Evolutionary conservation across 257 asterid species (phyloP), one percentile per base, ranked within the genome.

Genomic region (Solanum appendiculatum): DNA sequence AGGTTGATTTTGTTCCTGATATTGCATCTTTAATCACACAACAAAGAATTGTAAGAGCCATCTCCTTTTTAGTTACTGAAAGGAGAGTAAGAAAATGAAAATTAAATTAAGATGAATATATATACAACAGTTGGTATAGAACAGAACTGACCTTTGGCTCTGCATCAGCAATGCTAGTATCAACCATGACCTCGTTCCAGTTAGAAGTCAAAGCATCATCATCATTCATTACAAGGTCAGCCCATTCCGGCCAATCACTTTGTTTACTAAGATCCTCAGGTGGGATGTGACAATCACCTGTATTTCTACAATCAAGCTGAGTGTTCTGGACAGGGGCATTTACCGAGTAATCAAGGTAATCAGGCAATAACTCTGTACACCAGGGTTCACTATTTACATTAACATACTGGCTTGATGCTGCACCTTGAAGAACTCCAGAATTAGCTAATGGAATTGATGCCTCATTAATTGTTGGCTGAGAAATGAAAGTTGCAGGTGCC

Each of bases 171-270:
- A 88, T 87, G 87, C 84, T 88, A 64, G 95, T 85, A 81, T 91
- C 97, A 44, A 87, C 94, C 88, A 93, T 93, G 88, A 95, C 87
- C 86, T 92, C 98, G 85, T 86, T 90, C 98, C 97, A 95, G 86
- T 89, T 93, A 86, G 95, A 87, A 88, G 90, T 56, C 89, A 93
- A 88, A 83, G 90, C 88, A 89, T 91, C 97, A 87, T 89, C 88
- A 74, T 91, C 96, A 33, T 87, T 89, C 60, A 92, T 91, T 37
- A 95, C 92, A 88, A 92, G 93, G 89, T 93, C 93, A 25, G 96
- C 95, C 98, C 96, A 95, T 46, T 93, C 94, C 54, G 93, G 94
- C 97, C 96, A 93, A 78, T 91, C 94, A 72, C 89, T 91, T n/a
- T 88, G 87, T 88, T 92, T 93, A 82, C 84, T 80, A 27, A 46